Base-by-base conservation (phyloP, 2,329 filamentous ascomycete species). In the Neonectria faginata region DNA sequence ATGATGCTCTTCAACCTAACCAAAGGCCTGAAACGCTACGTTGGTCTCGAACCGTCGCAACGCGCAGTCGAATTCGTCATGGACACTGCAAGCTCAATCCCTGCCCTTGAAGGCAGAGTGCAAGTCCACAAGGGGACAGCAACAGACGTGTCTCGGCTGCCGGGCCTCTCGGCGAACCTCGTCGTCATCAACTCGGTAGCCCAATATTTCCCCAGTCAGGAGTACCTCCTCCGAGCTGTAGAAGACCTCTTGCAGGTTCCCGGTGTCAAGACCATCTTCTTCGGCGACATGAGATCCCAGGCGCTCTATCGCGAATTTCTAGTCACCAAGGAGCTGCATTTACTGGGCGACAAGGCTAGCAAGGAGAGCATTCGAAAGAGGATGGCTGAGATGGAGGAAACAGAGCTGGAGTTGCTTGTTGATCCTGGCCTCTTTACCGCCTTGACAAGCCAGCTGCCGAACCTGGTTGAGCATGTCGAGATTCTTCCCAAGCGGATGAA, bases 1-100 rank as follows among this genome's bases (percentile, higher is more conserved):
- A 78, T 77, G 75, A 73, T 77, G 8, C 61, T 78, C 0, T 77
- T 78, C 62, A 77, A 51, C 29, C 48, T 51, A 4, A 51, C 48
- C n/a, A 33, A 60, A 0, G 67, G 65, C 0, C 9, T 77, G 22
- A 18, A 68, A 3, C 70, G 55, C 12, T 77, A 77, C 11, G 27
- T 73, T 9, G 76, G 76, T 0, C 59, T 78, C 12, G 76, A 78
- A 0, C 74, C 72, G 0, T 72, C 75, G 5, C 9, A 47, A 1
- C 39, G 25, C 10, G 76, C 73, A 0, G 68, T 67, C 1, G 58
- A 65, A 0, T 77, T 75, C 18, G 63, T 75, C 10, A 66, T 25
- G 11, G 57, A 50, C 2, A 57, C 62, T 0, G 60, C 61, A 14
- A 62, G 65, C 5, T 65, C 70, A 0, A 60, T 67, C 3, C 70